Evolutionary conservation across 495 filamentous ascomycete genomes (phyloP).

Genomic region (Cryomyces antarcticus): DNA sequence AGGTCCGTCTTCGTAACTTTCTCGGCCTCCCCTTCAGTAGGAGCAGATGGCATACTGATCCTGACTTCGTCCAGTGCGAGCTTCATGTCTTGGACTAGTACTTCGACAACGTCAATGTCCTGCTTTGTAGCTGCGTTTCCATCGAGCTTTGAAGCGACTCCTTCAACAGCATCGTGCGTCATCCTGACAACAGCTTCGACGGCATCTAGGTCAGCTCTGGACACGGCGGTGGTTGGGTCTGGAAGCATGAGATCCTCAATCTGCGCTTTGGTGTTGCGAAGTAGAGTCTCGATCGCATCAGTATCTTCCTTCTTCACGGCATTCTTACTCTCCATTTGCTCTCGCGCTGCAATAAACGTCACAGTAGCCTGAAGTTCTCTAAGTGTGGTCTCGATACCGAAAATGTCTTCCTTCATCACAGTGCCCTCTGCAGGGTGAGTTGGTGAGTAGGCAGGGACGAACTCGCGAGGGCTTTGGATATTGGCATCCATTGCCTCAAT

Average conservation of each 20-base stretch:
- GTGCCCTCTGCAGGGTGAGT: slow-evolving; percentile 1
- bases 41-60: slow-evolving; percentile 16
- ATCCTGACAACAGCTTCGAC: slow-evolving; percentile 51
- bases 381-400: slow-evolving; percentile 37
- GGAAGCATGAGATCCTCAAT: slow-evolving; percentile 59
- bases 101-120: slow-evolving; percentile 55
- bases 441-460: background rate
- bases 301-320: slow-evolving; percentile 62
- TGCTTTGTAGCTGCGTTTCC: slow-evolving; percentile 25
- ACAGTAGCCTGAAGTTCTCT: slow-evolving; percentile 39
- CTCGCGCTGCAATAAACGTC: slow-evolving; percentile 22
- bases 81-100: slow-evolving; percentile 55
- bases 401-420: slow-evolving; percentile 26
- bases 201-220: slow-evolving; percentile 54
- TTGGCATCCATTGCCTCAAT: slow-evolving; percentile 56
- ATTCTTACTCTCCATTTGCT: slow-evolving; percentile 22
- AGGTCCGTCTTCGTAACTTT: slow-evolving; percentile 59
- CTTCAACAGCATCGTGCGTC: slow-evolving; percentile 45
- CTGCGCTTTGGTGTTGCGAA: slow-evolving; percentile 64
- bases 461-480: slow-evolving; percentile 23
- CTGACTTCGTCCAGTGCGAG: slow-evolving; percentile 59
- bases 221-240: slow-evolving; percentile 34
- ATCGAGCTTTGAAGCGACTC: slow-evolving; percentile 25
- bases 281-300: slow-evolving; percentile 69
- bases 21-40: slow-evolving; percentile 41